Evolutionary conservation across 2,329 filamentous ascomycete species (phyloP).

Genomic region (Truncatella angustata): DNA sequence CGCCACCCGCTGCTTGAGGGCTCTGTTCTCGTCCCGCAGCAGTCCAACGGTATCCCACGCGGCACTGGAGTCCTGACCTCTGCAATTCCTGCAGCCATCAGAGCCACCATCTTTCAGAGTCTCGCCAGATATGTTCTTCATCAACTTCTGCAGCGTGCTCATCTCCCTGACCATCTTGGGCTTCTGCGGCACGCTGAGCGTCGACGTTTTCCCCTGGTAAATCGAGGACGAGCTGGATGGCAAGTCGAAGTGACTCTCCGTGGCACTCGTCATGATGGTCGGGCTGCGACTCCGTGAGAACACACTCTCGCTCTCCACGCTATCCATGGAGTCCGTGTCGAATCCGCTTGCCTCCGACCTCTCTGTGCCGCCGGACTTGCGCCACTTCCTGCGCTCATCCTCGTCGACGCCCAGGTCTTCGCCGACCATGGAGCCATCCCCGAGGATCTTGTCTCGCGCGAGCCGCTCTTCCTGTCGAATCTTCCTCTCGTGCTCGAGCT

Average conservation of each 20-base stretch:
- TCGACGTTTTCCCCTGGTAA: constrained; percentile 1
- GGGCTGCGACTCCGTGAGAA: constrained; percentile 62
- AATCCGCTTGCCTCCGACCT: constrained; percentile 38
- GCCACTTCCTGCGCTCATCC: constrained; percentile 41
- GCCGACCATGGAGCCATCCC: constrained; percentile 42
- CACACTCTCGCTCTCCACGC: constrained; percentile 48
- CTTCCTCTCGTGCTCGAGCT: constrained; percentile 51
- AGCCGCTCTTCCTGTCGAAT: constrained; percentile 38
- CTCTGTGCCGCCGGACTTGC: constrained; percentile 42
- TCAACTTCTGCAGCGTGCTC: constrained; percentile 46
- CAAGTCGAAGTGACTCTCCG: constrained; percentile 18
- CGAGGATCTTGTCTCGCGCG: constrained; percentile 27
- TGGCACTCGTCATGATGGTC: constrained; percentile 39
- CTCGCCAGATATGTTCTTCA: constrained; percentile 43
- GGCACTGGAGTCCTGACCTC: constrained; percentile 55
- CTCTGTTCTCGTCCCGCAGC: constrained; percentile 60
- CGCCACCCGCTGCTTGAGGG: constrained; percentile 57
- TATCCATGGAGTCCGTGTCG: constrained; percentile 51
- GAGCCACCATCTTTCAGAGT: constrained; percentile 21
- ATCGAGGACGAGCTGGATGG: constrained; percentile 12
- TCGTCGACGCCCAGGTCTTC: constrained; percentile 56
- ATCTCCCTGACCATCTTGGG: constrained; percentile 34
- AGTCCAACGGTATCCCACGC: constrained; percentile 66
- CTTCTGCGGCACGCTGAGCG: constrained; percentile 18
- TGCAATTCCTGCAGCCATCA: constrained; percentile 52